These are phyloP conservation scores for Arabis alpina DNA, from an alignment of 345 rosid species.

Conservation along the genomic window DNA sequence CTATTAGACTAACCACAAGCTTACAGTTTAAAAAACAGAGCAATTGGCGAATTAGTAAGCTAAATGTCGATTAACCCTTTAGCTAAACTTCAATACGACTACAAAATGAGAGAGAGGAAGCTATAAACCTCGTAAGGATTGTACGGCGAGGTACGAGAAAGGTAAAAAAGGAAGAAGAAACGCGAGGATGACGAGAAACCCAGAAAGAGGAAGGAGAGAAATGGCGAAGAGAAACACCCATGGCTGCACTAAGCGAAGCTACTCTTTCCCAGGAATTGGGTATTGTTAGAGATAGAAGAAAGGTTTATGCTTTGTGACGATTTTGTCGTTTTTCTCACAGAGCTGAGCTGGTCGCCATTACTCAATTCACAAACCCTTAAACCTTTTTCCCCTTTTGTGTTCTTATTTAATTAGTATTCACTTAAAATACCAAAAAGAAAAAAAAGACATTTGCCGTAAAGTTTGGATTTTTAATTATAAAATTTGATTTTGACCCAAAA, in stretches of 20 bases:
- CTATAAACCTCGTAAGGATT: conserved; percentile 27
- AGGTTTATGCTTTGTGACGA: conserved; percentile 32
- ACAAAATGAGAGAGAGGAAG: not conserved
- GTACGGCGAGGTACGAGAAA: conserved; percentile 35
- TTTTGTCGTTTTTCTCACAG: conserved; percentile 26
- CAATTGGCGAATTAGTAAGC: not conserved
- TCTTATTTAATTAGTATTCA: conserved; percentile 1
- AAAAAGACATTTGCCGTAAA: conserved; percentile 1
- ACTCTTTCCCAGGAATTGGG: not conserved
- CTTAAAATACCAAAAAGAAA: not conserved
- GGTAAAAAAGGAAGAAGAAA: conserved; percentile 33
- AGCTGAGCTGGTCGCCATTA: conserved; percentile 34
- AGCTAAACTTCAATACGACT: conserved; percentile 6
- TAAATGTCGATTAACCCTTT: not conserved
- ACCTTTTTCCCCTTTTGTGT: conserved; percentile 29
- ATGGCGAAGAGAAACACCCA: conserved; percentile 65
- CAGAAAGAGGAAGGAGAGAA: conserved; percentile 53
- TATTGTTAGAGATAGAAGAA: conserved; percentile 8
- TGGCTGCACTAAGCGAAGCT: too few relatives aligned
- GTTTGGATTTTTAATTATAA: conserved; percentile 30
- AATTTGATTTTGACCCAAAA: too few relatives aligned
- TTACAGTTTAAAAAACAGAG: conserved; percentile 4
- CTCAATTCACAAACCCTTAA: conserved; percentile 23
- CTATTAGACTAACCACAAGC: too few relatives aligned
- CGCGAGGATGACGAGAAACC: conserved; percentile 47